These are phyloP conservation scores for Chytridium lagenaria DNA, from an alignment of 371 early-diverging fungal species.

Conservation along the genomic window DNA sequence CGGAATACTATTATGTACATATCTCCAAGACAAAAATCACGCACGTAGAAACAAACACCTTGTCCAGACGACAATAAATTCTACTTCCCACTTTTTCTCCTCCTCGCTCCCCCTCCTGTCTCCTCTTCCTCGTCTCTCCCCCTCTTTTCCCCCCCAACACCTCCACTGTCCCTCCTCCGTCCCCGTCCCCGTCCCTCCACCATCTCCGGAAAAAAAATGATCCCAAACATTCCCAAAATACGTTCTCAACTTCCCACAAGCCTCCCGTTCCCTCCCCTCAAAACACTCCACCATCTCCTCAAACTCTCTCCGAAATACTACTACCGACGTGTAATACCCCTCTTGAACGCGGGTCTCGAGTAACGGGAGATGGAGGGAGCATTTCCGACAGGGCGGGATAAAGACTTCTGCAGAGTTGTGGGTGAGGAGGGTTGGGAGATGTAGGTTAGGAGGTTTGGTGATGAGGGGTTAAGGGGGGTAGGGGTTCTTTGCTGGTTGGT, in stretches of 20 bases:
- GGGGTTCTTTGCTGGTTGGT: background rate
- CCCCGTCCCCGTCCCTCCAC: background rate
- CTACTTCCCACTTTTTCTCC: no score
- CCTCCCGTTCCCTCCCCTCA: constrained; percentile 1
- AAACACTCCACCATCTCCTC: constrained; percentile 21
- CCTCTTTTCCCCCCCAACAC: background rate
- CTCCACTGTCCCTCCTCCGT: background rate
- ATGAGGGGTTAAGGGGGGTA: constrained; percentile 7
- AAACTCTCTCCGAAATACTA: constrained; percentile 24
- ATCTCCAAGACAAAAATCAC: no score
- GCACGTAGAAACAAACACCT: no score
- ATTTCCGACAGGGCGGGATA: constrained; percentile 2
- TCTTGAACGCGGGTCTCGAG: no score
- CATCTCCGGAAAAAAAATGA: constrained; percentile 29
- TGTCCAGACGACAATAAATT: no score
- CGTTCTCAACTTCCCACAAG: constrained; percentile 8
- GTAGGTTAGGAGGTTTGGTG: background rate
- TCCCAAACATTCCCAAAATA: constrained; percentile 32
- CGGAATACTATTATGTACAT: no score
- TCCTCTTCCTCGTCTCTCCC: background rate
- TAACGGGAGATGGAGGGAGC: background rate
- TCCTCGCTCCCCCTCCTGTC: no score
- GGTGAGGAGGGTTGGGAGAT: background rate
- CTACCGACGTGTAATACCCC: constrained; percentile 11
- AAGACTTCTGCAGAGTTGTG: background rate